A percentile compares a stretch with the other conserved stretches of the same genome.
These are phyloP conservation scores for Periconia macrospinosa DNA, from an alignment of 2,329 filamentous ascomycete species.

Conservation along the genomic window DNA sequence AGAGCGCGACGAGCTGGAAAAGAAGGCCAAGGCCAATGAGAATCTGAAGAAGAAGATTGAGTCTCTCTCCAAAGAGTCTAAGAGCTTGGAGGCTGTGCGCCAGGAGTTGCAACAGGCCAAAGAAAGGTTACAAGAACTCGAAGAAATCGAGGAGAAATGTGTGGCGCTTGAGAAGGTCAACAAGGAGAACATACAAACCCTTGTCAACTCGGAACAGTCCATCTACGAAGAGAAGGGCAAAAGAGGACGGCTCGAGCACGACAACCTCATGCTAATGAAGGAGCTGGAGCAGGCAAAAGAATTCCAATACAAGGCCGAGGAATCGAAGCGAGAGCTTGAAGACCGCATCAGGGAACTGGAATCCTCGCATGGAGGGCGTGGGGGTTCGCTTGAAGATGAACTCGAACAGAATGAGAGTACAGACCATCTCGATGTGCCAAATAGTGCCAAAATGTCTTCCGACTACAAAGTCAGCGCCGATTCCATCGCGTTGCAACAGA, in stretches of 20 bases:
- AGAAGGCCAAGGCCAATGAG: slow-evolving; percentile 55
- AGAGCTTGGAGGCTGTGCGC: slow-evolving; percentile 45
- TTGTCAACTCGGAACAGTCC: slow-evolving; percentile 54
- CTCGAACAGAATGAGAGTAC: slow-evolving; percentile 36
- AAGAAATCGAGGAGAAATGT: slow-evolving; percentile 49
- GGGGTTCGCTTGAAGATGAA: slow-evolving; percentile 45
- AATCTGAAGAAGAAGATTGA: slow-evolving; percentile 59
- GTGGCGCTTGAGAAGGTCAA: slow-evolving; percentile 53
- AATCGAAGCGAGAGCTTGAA: slow-evolving; percentile 51
- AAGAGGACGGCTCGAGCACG: slow-evolving; percentile 51
- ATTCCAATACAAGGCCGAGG: slow-evolving; percentile 51
- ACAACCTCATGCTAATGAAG: slow-evolving; percentile 50
- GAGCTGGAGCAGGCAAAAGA: slow-evolving; percentile 52
- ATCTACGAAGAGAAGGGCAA: slow-evolving; percentile 55
- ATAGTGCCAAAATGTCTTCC: slow-evolving; percentile 14
- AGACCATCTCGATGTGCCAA: slow-evolving; percentile 25
- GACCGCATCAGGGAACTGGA: slow-evolving; percentile 48
- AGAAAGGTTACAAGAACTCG: slow-evolving; percentile 49
- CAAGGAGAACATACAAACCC: slow-evolving; percentile 53
- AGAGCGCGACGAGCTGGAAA: slow-evolving; percentile 53
- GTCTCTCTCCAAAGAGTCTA: slow-evolving; percentile 51
- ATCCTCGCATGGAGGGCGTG: slow-evolving; percentile 30
- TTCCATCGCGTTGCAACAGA: slow-evolving; percentile 43
- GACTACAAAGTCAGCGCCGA: slow-evolving; percentile 35
- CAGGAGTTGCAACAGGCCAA: slow-evolving; percentile 49